A percentile compares a stretch with the other conserved stretches of the same genome.
phyloP scores from a whole-genome alignment of 164 flowering plant genomes.

The Cinnamomum micranthum region DNA sequence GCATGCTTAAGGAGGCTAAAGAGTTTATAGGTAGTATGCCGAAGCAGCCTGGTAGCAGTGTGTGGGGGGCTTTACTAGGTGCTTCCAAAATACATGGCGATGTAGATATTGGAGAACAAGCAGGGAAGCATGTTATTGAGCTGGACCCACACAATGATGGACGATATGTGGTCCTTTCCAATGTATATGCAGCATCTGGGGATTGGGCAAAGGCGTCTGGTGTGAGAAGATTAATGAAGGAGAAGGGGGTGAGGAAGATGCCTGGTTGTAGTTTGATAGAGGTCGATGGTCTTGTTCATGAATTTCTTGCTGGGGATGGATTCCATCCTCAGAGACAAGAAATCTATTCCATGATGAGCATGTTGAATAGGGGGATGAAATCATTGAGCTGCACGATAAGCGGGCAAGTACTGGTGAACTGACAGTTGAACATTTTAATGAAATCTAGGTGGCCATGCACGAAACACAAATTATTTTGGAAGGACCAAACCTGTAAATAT shows the following conservation, averaged over 20 bases:
- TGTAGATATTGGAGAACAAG: constrained; percentile 15
- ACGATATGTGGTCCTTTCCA: constrained; percentile 13
- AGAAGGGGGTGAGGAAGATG: constrained; percentile 13
- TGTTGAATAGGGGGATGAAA: neutral
- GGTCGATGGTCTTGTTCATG: constrained; percentile 16
- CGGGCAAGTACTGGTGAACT: neutral
- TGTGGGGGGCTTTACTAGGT: constrained; percentile 22
- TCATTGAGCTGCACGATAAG: neutral
- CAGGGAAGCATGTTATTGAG: constrained; percentile 12
- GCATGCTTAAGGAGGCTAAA: constrained; percentile 15
- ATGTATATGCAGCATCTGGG: constrained; percentile 18
- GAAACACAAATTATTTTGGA: too few species aligned
- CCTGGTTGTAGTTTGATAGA: constrained; percentile 29
- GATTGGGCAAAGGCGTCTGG: constrained; percentile 16
- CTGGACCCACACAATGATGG: constrained; percentile 20
- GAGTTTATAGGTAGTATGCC: constrained; percentile 15
- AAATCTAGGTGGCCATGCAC: neutral
- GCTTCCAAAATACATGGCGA: constrained; percentile 17
- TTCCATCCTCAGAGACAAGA: constrained; percentile 3
- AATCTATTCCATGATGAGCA: constrained; percentile 4
- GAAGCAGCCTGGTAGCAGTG: constrained; percentile 16
- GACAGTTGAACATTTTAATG: neutral
- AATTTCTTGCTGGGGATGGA: constrained; percentile 7
- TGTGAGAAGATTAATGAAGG: constrained; percentile 11
- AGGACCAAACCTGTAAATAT: too few species aligned